Evolutionary conservation across 2,329 filamentous ascomycete species (phyloP).

Genomic region (Thelonectria rubi): DNA sequence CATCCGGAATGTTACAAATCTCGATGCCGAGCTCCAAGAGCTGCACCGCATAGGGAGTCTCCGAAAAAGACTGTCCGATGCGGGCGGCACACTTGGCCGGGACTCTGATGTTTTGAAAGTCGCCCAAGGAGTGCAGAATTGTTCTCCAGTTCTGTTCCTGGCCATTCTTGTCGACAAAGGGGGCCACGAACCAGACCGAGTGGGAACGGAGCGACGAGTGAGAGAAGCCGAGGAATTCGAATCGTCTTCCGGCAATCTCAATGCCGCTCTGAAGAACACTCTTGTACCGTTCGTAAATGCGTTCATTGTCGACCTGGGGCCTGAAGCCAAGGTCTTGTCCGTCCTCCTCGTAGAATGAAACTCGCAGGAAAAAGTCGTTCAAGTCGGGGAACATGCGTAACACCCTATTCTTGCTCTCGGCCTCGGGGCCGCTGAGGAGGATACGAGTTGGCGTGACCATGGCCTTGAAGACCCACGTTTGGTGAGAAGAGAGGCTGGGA

Average conservation of each 20-base stretch:
- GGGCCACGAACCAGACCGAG: constrained; percentile 70
- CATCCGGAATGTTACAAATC: constrained; percentile 55
- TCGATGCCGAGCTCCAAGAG: constrained; percentile 52
- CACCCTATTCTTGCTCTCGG: constrained; percentile 75
- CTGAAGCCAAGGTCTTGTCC: constrained; percentile 70
- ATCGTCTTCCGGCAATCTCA: constrained; percentile 68
- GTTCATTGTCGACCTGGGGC: constrained; percentile 54
- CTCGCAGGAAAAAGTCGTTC: constrained; percentile 72
- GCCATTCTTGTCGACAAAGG: constrained; percentile 51
- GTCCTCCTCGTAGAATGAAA: constrained; percentile 79
- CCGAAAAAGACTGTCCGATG: constrained; percentile 76
- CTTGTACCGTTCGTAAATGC: constrained; percentile 69
- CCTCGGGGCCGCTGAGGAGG: constrained; percentile 67
- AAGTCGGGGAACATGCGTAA: constrained; percentile 70
- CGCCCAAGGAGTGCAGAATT: constrained; percentile 60
- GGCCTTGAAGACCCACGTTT: constrained; percentile 63
- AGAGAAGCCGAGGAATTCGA: constrained; percentile 78
- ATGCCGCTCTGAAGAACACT: constrained; percentile 67
- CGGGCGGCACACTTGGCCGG: constrained; percentile 67
- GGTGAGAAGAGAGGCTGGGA: constrained; percentile 46
- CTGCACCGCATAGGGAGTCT: constrained; percentile 72
- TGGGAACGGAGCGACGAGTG: constrained; percentile 80
- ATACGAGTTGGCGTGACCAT: constrained; percentile 68
- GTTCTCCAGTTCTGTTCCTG: constrained; percentile 48
- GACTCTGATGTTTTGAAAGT: constrained; percentile 60